Conservation (phyloP, 768 basidiomycete genomes). For the Psilocybe tampanensis region DNA sequence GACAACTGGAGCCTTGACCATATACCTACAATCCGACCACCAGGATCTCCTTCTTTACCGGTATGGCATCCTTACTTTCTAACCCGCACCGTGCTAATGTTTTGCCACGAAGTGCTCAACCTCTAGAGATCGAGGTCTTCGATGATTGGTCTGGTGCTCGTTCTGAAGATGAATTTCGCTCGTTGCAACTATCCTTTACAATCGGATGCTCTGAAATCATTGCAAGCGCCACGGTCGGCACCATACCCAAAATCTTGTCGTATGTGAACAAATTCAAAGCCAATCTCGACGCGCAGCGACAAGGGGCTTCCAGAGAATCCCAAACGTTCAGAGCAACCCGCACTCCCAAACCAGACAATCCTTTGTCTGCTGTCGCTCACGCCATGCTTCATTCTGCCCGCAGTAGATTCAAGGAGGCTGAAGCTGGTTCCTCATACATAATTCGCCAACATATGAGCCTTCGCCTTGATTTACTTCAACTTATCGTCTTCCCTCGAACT, state of each 20-base stretch:
- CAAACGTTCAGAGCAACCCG: constrained; percentile 73
- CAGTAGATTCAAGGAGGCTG: constrained; percentile 69
- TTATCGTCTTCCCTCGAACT: constrained; percentile 78
- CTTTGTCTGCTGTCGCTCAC: constrained; percentile 83
- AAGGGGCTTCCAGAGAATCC: constrained; percentile 80
- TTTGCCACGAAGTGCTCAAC: constrained; percentile 62
- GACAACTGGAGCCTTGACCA: constrained; percentile 70
- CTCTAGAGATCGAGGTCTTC: constrained; percentile 69
- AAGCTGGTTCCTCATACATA: constrained; percentile 56
- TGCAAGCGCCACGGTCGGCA: constrained; percentile 69
- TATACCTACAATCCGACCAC: constrained; percentile 74
- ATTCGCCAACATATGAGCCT: constrained; percentile 79
- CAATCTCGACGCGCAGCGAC: constrained; percentile 71
- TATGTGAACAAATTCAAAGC: constrained; percentile 75
- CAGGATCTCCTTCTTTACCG: constrained; percentile 75
- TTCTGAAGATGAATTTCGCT: constrained; percentile 45
- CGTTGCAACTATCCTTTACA: constrained; percentile 73
- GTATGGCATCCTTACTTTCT: constrained; percentile 39
- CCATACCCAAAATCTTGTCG: constrained; percentile 75
- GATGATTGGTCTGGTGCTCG: constrained; percentile 79
- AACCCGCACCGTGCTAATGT: background rate
- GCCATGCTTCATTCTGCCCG: constrained; percentile 80
- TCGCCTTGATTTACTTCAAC: constrained; percentile 59
- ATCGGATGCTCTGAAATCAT: constrained; percentile 71
- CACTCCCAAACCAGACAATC: constrained; percentile 76